These are phyloP conservation scores for Amoebophrya sp. DNA, from an alignment of 169 alveolate species.

Conservation along the genomic window DNA sequence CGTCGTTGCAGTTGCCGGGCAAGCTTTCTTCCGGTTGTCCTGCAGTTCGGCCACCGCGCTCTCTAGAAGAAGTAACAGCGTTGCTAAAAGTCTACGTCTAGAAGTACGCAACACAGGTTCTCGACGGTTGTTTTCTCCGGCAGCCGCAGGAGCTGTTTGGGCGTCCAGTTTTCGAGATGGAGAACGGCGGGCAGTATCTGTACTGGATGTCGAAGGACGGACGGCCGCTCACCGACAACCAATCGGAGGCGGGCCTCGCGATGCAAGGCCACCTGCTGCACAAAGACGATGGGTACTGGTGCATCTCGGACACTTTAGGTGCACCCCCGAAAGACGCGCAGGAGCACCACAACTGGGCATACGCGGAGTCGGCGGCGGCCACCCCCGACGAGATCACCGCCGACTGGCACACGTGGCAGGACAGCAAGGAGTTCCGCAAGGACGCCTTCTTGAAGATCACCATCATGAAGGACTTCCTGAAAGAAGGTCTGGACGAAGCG, in stretches of 20 bases:
- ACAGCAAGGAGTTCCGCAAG: neutral
- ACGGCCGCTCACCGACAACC: neutral
- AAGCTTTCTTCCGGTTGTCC: no score
- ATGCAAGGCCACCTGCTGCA: neutral
- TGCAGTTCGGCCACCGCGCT: no score
- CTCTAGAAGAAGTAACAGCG: no score
- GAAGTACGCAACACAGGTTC: no score
- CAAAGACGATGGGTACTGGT: neutral
- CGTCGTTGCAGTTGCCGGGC: no score
- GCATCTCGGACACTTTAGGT: neutral
- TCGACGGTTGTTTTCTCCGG: no score
- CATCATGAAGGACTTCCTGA: neutral
- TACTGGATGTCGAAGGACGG: no score
- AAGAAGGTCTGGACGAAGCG: neutral
- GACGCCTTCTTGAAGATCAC: neutral
- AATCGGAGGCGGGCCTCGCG: neutral
- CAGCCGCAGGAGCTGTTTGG: no score
- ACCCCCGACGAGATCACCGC: neutral
- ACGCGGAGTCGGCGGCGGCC: neutral
- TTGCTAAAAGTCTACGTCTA: no score
- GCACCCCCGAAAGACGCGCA: neutral
- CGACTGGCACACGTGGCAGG: neutral
- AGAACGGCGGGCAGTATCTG: no score
- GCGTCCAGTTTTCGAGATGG: no score
- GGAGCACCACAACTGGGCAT: neutral